Evolutionary conservation across 495 filamentous ascomycete genomes (phyloP), one percentile per base, ranked within the genome.

Genomic region (Daldinia grandis): DNA sequence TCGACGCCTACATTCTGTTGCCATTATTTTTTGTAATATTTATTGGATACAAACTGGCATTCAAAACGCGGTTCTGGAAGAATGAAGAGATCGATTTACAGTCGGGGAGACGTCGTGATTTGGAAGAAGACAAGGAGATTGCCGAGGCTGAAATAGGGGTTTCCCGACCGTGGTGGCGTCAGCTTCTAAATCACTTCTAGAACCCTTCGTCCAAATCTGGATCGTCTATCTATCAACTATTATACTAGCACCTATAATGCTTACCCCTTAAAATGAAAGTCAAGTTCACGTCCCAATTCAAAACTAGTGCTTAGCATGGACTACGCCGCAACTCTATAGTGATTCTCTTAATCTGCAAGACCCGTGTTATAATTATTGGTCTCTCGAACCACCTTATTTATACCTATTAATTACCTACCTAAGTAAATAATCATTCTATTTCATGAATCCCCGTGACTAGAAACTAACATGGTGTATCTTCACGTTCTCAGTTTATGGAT

Each of bases 1-100:
- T 92, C 12, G 85, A 89, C 56, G 88, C 86, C 24, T 92, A 92
- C 72, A 87, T 92, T 63, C 74, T 91, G 5, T 69, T 92, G 19
- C 89, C 89, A 3, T 82, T 92, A 0, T 92, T 91, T 66, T 79
- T 81, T 8, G 61, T 90, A 6, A 87, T 91, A 53, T 87, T 84
- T 53, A 27, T 86, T 1, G 83, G 74, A 0, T 91, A 86, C 62
- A 91, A 91, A 73, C 56, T 89, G 6, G 80, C 81, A 71, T 83
- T 86, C 66, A 88, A 87, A 73, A 91, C 89, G 0, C 79, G 78
- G 40, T 70, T 84, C 69, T 84, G 87, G 53, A 73, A 76, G 27
- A 53, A 85, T 5, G 75, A 84, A 19, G 88, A 90, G 57, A 84
- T 90, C 62, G 88, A 91, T 78, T 81, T 90, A 28, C 84, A 83